A percentile compares a stretch with the other conserved stretches of the same genome.
phyloP scores from a whole-genome alignment of 1,284 basidiomycete species.

The Anthracocystis walkeri region DNA sequence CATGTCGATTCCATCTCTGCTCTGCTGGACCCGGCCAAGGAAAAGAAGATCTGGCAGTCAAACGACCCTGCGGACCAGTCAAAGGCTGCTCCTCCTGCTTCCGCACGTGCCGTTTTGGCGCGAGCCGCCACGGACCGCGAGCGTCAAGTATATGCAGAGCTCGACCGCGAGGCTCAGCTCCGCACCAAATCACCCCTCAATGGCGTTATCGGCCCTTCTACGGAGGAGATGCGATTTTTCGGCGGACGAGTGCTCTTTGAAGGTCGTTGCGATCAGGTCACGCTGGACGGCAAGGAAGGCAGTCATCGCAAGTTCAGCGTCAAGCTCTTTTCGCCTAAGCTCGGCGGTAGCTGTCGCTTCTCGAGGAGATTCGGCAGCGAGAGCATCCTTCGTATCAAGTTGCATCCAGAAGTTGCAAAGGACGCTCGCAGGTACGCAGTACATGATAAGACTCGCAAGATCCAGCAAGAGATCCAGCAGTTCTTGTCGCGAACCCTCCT shows the following conservation, averaged over 20 bases:
- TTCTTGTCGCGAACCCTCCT: slow-evolving; percentile 21
- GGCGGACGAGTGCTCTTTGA: slow-evolving; percentile 44
- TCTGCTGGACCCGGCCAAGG: slow-evolving; percentile 17
- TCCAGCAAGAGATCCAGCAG: slow-evolving; percentile 33
- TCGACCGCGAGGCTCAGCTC: slow-evolving; percentile 32
- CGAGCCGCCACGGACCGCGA: slow-evolving; percentile 22
- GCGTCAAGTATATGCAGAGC: slow-evolving; percentile 22
- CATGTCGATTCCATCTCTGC: slow-evolving; percentile 18
- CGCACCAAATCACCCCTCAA: slow-evolving; percentile 8
- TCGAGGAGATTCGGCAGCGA: slow-evolving; percentile 41
- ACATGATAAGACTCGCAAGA: slow-evolving; percentile 18
- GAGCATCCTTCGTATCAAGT: slow-evolving; percentile 38
- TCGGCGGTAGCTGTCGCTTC: slow-evolving; percentile 43
- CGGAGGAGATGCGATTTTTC: slow-evolving; percentile 30
- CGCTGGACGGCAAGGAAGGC: slow-evolving; percentile 7
- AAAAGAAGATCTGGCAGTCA: slow-evolving; percentile 22
- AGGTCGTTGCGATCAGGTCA: slow-evolving; percentile 18
- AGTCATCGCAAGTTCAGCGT: slow-evolving; percentile 18
- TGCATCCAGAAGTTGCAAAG: slow-evolving; percentile 27
- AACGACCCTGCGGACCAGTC: not conserved
- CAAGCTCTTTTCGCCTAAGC: slow-evolving; percentile 33
- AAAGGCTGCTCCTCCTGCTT: not conserved
- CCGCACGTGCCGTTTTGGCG: slow-evolving; percentile 20
- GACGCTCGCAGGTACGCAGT: slow-evolving; percentile 20
- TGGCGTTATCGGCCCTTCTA: slow-evolving; percentile 36